Conservation (phyloP, 2,329 filamentous ascomycete genomes). For the Aureobasidium pullulans region DNA sequence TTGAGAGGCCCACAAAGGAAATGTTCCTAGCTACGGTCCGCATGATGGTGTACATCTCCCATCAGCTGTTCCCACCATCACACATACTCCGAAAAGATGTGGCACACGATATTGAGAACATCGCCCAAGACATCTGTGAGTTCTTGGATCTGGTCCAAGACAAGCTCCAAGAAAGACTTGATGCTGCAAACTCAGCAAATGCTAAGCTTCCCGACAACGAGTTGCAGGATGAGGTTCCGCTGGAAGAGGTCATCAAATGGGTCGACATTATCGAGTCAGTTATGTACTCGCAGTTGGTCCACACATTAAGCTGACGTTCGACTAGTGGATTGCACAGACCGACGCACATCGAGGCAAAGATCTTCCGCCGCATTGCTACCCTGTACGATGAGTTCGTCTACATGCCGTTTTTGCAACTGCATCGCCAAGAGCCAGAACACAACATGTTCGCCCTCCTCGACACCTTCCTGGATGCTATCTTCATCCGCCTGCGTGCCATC, state of each 20-base stretch:
- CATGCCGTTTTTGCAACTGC: constrained; percentile 8
- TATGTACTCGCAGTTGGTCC: not conserved
- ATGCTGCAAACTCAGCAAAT: not conserved
- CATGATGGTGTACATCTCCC: constrained; percentile 5
- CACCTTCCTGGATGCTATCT: not conserved
- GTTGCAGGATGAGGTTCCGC: not conserved
- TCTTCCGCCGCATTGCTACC: constrained; percentile 11
- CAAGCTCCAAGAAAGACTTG: not conserved
- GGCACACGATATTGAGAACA: not conserved
- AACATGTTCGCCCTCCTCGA: constrained; percentile 15
- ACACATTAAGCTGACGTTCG: not conserved
- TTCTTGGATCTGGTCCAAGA: not conserved
- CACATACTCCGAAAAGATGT: constrained; percentile 6
- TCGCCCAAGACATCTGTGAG: not conserved
- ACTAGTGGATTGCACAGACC: constrained; percentile 9
- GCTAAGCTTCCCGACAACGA: not conserved
- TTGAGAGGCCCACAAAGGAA: not conserved
- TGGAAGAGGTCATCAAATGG: constrained; percentile 7
- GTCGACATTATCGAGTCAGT: constrained; percentile 6
- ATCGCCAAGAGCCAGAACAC: constrained; percentile 12
- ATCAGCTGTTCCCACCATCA: constrained; percentile 9
- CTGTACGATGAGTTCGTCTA: constrained; percentile 13
- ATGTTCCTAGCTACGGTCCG: constrained; percentile 1
- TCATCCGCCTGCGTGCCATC: not conserved
- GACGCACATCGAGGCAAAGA: not conserved